Evolutionary conservation across 1,284 basidiomycete genomes (phyloP).

Genomic region (Boletus sp.): DNA sequence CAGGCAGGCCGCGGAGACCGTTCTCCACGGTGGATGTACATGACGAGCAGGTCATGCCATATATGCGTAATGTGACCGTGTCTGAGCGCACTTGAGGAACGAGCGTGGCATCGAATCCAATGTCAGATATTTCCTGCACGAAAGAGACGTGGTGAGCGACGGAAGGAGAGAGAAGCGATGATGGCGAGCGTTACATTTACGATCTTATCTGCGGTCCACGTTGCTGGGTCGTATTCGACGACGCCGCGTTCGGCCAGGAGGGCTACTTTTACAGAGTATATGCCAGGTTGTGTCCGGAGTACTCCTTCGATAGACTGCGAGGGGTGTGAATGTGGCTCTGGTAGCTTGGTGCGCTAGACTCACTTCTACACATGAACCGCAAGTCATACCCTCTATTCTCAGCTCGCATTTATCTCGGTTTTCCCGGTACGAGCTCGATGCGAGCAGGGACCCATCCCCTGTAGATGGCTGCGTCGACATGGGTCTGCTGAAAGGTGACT

Average conservation of each 20-base stretch:
- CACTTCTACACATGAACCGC: conserved; percentile 86
- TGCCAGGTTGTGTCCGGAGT: conserved; percentile 81
- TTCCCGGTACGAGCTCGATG: conserved; percentile 16
- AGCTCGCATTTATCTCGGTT: conserved; percentile 58
- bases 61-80: conserved; percentile 71
- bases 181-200: conserved; percentile 53
- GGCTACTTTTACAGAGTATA: conserved; percentile 86
- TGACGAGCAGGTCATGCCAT: conserved; percentile 88
- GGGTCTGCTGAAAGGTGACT: background rate
- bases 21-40: conserved; percentile 79
- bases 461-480: conserved; percentile 21
- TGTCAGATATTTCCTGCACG: conserved; percentile 81
- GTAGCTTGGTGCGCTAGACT: conserved; percentile 21
- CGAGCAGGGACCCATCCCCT: conserved; percentile 36
- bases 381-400: conserved; percentile 88
- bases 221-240: conserved; percentile 79
- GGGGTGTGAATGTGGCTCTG: background rate
- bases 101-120: conserved; percentile 84
- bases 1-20: conserved; percentile 67
- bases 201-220: conserved; percentile 82
- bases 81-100: conserved; percentile 64
- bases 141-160: conserved; percentile 13
- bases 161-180: background rate
- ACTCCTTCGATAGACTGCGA: conserved; percentile 87
- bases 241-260: conserved; percentile 91